phyloP scores from a whole-genome alignment of 140 eudicot species.

The Cichorium intybus region DNA sequence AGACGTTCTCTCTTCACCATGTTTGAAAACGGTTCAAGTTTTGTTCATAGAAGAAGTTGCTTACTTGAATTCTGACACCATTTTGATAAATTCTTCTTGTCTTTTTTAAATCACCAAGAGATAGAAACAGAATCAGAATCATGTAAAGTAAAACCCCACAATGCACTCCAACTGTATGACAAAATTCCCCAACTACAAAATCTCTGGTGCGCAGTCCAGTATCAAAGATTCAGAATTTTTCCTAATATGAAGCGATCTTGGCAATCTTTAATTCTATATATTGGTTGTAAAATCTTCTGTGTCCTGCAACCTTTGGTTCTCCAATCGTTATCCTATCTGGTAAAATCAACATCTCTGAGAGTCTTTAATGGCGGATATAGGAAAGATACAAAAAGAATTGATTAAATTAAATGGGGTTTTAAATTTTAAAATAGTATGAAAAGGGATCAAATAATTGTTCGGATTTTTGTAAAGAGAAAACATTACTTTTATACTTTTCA shows the following conservation, averaged over 20 bases:
- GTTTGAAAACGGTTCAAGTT: constrained; percentile 20
- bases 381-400: constrained; percentile 15
- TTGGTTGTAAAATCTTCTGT: not conserved
- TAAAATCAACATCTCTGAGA: constrained; percentile 25
- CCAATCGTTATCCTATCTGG: constrained; percentile 21
- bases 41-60: constrained; percentile 4
- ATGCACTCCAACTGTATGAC: constrained; percentile 27
- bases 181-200: constrained; percentile 27
- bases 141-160: constrained; percentile 19
- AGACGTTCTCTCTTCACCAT: constrained; percentile 29
- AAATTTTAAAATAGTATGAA: not conserved
- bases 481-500: constrained; percentile 1
- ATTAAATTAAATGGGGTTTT: constrained; percentile 6
- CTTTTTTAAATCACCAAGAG: constrained; percentile 17
- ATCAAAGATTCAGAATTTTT: not conserved
- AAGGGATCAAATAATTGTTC: constrained; percentile 22
- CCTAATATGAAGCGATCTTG: constrained; percentile 10
- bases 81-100: not conserved
- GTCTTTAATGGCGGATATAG: constrained; percentile 37
- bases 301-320: constrained; percentile 16
- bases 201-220: not conserved
- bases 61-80: not conserved
- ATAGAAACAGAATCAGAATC: constrained; percentile 22
- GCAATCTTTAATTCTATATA: constrained; percentile 2
- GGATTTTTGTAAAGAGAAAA: not conserved